Evolutionary conservation across 768 basidiomycete species (phyloP).

Genomic region (Dentipellis fragilis): DNA sequence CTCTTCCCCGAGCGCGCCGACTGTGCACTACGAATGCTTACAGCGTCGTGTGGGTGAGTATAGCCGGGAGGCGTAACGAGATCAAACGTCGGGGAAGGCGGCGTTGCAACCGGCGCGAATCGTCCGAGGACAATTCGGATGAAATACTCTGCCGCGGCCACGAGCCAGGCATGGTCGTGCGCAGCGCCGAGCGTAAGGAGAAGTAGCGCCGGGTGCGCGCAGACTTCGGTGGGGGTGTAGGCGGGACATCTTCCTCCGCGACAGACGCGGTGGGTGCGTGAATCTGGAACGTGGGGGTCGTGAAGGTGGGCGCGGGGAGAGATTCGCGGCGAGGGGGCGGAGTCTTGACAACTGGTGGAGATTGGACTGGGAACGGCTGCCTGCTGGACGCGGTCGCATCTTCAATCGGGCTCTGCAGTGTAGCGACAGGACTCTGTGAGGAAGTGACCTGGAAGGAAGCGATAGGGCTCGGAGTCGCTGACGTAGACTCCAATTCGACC

Average conservation of each 20-base stretch:
- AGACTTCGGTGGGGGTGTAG: constrained; percentile 42
- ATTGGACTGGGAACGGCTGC: not conserved
- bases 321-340: not conserved
- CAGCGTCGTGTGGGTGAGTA: constrained; percentile 15
- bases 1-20: constrained; percentile 11
- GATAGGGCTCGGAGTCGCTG: not conserved
- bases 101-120: constrained; percentile 52
- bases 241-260: constrained; percentile 21
- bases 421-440: not conserved
- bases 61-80: constrained; percentile 13
- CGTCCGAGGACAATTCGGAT: constrained; percentile 59
- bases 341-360: not conserved
- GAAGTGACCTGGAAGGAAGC: not conserved
- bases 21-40: constrained; percentile 13
- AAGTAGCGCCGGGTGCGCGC: constrained; percentile 10
- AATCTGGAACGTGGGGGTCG: constrained; percentile 8
- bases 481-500: constrained; percentile 1
- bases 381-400: not conserved
- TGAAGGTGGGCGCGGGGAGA: not conserved
- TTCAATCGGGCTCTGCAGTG: not conserved
- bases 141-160: constrained; percentile 50
- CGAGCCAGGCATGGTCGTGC: constrained; percentile 13
- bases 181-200: constrained; percentile 32
- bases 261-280: constrained; percentile 21
- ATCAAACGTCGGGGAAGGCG: constrained; percentile 31